Evolutionary conservation across 202 grass and related monocot species (phyloP).

Genomic region (Schoenoplectus triqueter): DNA sequence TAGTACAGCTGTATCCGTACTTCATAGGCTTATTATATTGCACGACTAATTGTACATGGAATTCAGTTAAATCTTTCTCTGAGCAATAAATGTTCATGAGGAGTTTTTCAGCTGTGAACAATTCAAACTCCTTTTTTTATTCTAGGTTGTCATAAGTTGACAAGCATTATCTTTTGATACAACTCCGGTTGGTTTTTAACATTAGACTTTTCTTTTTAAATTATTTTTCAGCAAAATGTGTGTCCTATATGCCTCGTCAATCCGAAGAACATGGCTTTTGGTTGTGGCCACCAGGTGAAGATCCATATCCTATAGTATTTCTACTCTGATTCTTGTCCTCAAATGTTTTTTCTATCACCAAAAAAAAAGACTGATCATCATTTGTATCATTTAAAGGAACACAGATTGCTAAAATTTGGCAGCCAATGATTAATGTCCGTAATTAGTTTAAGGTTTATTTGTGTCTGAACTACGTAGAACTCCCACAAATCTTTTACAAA

Average conservation of each 20-base stretch:
- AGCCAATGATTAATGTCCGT: not conserved
- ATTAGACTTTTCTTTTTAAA: not conserved
- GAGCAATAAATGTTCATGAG: not conserved
- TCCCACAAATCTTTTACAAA: not conserved
- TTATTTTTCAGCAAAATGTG: not conserved
- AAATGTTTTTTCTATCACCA: not conserved
- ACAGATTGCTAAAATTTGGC: not conserved
- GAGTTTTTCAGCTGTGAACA: not conserved
- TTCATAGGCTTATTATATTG: not conserved
- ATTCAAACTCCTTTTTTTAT: not conserved
- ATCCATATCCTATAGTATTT: not conserved
- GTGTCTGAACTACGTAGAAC: not conserved
- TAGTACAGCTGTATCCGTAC: not conserved
- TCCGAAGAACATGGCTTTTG: not conserved
- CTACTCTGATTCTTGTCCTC: not conserved
- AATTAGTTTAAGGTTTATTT: not conserved
- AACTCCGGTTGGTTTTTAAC: not conserved
- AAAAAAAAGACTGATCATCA: not conserved
- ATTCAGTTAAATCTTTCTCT: not conserved
- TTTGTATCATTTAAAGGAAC: too few relatives aligned
- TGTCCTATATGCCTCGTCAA: not conserved
- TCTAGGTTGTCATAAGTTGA: not conserved
- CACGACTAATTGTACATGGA: conserved; percentile 1
- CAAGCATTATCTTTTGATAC: not conserved
- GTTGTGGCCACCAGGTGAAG: not conserved